Conservation (phyloP, 1,284 basidiomycete genomes). For the Tilletia setariae region DNA sequence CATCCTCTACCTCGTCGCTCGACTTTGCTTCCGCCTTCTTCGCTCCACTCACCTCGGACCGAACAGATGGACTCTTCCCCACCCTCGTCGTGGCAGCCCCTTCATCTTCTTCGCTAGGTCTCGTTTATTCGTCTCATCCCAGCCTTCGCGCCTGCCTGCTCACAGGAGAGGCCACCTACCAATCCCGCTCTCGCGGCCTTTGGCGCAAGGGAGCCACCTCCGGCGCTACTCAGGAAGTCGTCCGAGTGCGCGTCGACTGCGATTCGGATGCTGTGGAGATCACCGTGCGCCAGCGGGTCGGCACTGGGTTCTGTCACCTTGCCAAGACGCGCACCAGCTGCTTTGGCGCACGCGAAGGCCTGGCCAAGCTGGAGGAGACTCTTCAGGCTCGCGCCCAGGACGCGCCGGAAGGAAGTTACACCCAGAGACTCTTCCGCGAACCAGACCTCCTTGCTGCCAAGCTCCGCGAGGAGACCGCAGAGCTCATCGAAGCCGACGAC, state of each 20-base stretch:
- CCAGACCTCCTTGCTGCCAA: constrained; percentile 78
- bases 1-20: constrained; percentile 28
- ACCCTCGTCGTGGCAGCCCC: constrained; percentile 67
- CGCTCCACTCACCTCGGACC: constrained; percentile 74
- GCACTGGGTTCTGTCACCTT: constrained; percentile 80
- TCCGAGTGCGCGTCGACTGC: constrained; percentile 82
- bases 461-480: constrained; percentile 97
- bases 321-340: constrained; percentile 65
- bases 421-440: constrained; percentile 80
- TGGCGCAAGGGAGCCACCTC: constrained; percentile 98
- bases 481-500: constrained; percentile 79
- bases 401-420: constrained; percentile 89
- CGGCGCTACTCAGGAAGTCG: constrained; percentile 84
- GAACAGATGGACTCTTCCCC: constrained; percentile 85
- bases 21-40: constrained; percentile 47
- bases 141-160: constrained; percentile 82
- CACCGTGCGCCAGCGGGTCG: constrained; percentile 70
- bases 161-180: constrained; percentile 89
- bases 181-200: constrained; percentile 82
- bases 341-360: constrained; percentile 71
- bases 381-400: constrained; percentile 69
- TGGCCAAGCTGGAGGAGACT: constrained; percentile 78
- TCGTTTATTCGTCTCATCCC: constrained; percentile 92
- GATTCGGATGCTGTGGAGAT: constrained; percentile 91
- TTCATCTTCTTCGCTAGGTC: constrained; percentile 72